Conservation (phyloP, 345 rosid species). For the Eucalyptus decipiens region DNA sequence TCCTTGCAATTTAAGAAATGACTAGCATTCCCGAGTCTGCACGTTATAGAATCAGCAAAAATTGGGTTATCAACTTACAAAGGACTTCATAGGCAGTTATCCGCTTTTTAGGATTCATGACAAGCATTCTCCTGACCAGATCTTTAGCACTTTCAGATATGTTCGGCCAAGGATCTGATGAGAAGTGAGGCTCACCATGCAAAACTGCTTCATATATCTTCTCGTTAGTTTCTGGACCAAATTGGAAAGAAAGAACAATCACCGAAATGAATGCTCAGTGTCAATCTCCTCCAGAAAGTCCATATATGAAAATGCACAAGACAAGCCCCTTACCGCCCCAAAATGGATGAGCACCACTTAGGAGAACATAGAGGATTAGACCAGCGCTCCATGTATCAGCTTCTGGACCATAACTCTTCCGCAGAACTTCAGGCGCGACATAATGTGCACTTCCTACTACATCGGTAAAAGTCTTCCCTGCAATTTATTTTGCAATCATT, state of each 20-base stretch:
- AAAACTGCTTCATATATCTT: slow-evolving; percentile 71
- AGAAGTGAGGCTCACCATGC: slow-evolving; percentile 54
- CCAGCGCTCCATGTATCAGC: slow-evolving; percentile 94
- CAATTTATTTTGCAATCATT: background rate
- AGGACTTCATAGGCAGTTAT: slow-evolving; percentile 68
- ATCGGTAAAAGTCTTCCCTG: slow-evolving; percentile 64
- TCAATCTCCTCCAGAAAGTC: background rate
- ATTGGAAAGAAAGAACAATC: background rate
- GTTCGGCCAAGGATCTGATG: slow-evolving; percentile 72
- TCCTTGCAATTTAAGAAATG: background rate
- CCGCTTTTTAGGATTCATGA: slow-evolving; percentile 45
- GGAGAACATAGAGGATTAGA: slow-evolving; percentile 68
- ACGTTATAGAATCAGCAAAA: background rate
- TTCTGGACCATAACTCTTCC: slow-evolving; percentile 59
- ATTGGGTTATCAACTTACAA: slow-evolving; percentile 22
- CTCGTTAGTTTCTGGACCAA: slow-evolving; percentile 47
- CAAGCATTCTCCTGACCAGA: slow-evolving; percentile 66
- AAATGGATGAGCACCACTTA: slow-evolving; percentile 84
- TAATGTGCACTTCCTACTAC: slow-evolving; percentile 91
- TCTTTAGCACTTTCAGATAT: slow-evolving; percentile 78
- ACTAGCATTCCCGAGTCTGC: background rate
- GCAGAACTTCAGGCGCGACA: slow-evolving; percentile 73
- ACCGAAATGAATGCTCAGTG: background rate
- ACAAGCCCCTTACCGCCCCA: slow-evolving; percentile 56
- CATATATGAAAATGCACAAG: background rate